phyloP scores from a whole-genome alignment of 352 stramenopile genomes.

The Phytopythium cucurbitacearum region DNA sequence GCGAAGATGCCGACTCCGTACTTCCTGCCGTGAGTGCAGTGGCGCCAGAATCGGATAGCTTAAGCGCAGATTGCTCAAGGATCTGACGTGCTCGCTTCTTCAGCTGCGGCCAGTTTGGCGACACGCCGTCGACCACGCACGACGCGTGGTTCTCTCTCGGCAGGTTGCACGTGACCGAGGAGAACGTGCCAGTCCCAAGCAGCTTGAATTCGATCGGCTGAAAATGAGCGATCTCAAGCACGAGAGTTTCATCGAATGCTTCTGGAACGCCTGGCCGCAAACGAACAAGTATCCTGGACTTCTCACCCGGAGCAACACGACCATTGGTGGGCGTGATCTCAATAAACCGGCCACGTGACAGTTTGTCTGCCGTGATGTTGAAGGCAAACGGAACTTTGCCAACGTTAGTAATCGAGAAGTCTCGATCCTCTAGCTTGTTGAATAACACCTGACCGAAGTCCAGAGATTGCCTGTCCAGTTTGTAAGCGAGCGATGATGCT shows the following conservation, averaged over 20 bases:
- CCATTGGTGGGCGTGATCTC: slow-evolving; percentile 79
- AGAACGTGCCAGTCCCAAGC: slow-evolving; percentile 88
- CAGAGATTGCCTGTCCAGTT: slow-evolving; percentile 86
- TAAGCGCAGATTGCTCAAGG: slow-evolving; percentile 21
- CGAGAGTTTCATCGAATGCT: slow-evolving; percentile 81
- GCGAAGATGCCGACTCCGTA: slow-evolving; percentile 48
- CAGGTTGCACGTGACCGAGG: slow-evolving; percentile 85
- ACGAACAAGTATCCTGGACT: slow-evolving; percentile 84
- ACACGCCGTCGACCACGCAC: slow-evolving; percentile 42
- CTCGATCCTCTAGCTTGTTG: slow-evolving; percentile 89
- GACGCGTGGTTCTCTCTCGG: slow-evolving; percentile 72
- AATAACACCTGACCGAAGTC: slow-evolving; percentile 94
- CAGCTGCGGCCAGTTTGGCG: slow-evolving; percentile 71
- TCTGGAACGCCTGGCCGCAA: slow-evolving; percentile 87
- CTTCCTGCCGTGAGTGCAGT: not conserved
- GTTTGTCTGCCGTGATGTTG: slow-evolving; percentile 38
- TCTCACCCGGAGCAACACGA: slow-evolving; percentile 87
- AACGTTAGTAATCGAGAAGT: slow-evolving; percentile 91
- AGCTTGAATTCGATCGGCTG: slow-evolving; percentile 90
- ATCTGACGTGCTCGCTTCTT: slow-evolving; percentile 50
- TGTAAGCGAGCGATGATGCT: slow-evolving; percentile 90
- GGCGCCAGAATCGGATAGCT: not conserved
- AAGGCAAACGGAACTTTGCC: slow-evolving; percentile 92
- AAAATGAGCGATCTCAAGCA: slow-evolving; percentile 94
- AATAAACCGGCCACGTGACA: slow-evolving; percentile 44